Evolutionary conservation across 805 yeast genomes (phyloP).

Genomic region (Ogataea nitratoaversa): DNA sequence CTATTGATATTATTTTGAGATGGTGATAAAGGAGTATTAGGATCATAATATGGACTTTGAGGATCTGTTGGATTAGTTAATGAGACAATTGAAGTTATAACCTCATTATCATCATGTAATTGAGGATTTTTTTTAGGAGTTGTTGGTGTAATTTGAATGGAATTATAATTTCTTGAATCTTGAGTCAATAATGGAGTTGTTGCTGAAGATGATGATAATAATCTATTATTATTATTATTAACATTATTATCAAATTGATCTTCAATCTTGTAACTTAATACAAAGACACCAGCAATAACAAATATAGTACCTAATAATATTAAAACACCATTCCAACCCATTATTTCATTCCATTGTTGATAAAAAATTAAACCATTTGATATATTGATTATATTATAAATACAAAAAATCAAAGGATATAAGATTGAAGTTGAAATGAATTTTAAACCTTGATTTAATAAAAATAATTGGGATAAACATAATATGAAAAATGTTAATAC

Average conservation of each 20-base stretch:
- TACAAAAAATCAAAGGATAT: constrained; percentile 82
- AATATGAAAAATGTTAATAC: constrained; percentile 52
- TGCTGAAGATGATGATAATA: constrained; percentile 4
- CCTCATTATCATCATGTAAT: constrained; percentile 7
- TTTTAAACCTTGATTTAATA: constrained; percentile 70
- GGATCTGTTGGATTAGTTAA: constrained; percentile 21
- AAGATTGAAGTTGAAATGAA: constrained; percentile 69
- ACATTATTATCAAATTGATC: too few species aligned
- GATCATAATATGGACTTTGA: constrained; percentile 22
- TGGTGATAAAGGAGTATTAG: constrained; percentile 5
- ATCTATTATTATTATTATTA: too few species aligned
- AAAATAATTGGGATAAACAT: constrained; percentile 67
- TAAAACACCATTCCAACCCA: constrained; percentile 32
- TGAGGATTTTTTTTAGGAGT: constrained; percentile 14
- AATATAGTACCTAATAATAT: constrained; percentile 44
- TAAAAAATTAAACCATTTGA: constrained; percentile 61
- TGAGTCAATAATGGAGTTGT: constrained; percentile 6
- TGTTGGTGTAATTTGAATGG: constrained; percentile 3
- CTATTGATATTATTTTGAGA: too few species aligned
- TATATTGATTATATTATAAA: constrained; percentile 68
- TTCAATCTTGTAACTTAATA: constrained; percentile 52
- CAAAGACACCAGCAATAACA: constrained; percentile 63
- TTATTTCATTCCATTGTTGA: constrained; percentile 43
- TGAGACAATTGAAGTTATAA: constrained; percentile 17
- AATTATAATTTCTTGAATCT: constrained; percentile 5